Evolutionary conservation across 2,329 filamentous ascomycete species (phyloP).

Genomic region (Talaromyces sp.): DNA sequence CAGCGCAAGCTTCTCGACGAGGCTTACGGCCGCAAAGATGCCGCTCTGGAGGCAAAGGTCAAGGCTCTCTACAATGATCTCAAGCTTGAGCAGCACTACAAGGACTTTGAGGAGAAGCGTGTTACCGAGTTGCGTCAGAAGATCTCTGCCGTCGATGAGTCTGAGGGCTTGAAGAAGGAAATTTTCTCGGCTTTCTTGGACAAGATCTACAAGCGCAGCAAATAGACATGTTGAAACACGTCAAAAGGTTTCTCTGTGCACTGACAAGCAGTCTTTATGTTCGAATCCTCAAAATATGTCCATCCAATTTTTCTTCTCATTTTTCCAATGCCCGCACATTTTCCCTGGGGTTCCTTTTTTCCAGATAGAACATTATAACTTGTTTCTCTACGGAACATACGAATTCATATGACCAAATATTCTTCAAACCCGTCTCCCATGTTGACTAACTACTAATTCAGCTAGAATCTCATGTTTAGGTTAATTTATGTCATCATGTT

Average conservation of each 20-base stretch:
- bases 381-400: no score
- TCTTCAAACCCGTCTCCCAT: no score
- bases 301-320: background rate
- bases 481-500: no score
- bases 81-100: slow-evolving; percentile 74
- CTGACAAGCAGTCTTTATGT: background rate
- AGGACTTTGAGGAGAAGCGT: slow-evolving; percentile 82
- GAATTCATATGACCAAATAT: no score
- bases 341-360: no score
- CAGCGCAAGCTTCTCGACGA: slow-evolving; percentile 84
- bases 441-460: no score
- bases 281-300: background rate
- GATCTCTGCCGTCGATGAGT: slow-evolving; percentile 80
- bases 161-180: slow-evolving; percentile 78
- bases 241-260: background rate
- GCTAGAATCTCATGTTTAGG: no score
- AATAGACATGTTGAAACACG: slow-evolving; percentile 49
- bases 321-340: background rate
- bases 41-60: slow-evolving; percentile 71
- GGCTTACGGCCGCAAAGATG: slow-evolving; percentile 92
- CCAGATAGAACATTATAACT: no score
- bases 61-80: slow-evolving; percentile 88
- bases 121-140: slow-evolving; percentile 70
- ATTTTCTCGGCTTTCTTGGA: slow-evolving; percentile 84
- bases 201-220: slow-evolving; percentile 98